A percentile compares a stretch with the other conserved stretches of the same genome.
These are phyloP conservation scores for Kwoniella shandongensis DNA, from an alignment of 768 basidiomycete species.

Conservation along the genomic window DNA sequence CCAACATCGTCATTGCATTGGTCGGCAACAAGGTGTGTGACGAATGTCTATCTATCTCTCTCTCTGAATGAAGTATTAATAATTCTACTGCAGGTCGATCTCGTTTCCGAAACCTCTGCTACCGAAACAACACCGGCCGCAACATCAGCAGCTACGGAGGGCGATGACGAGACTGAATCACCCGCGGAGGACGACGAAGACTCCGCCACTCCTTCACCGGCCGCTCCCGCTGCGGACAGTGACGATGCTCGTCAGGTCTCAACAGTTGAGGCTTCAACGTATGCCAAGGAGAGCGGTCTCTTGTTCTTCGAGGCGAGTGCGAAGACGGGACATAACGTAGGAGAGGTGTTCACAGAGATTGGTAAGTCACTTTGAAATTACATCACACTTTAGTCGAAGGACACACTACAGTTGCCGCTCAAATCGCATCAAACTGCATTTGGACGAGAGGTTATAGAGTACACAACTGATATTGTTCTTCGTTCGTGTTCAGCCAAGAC, in stretches of 20 bases:
- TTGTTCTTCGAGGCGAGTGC: constrained; percentile 98
- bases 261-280: constrained; percentile 91
- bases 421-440: no score
- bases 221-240: constrained; percentile 10
- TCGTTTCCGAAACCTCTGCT: constrained; percentile 40
- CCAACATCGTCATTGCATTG: constrained; percentile 97
- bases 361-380: constrained; percentile 66
- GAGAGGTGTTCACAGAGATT: constrained; percentile 97
- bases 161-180: constrained; percentile 58
- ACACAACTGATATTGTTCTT: no score
- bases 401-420: constrained; percentile 2
- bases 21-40: constrained; percentile 95
- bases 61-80: not conserved
- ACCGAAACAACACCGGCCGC: constrained; percentile 75
- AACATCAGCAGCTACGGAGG: constrained; percentile 52
- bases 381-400: no score
- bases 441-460: no score
- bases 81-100: constrained; percentile 47
- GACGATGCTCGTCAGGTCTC: constrained; percentile 72
- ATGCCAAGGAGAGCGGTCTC: constrained; percentile 89
- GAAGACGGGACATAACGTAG: constrained; percentile 72
- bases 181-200: constrained; percentile 29
- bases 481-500: constrained; percentile 66
- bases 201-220: constrained; percentile 10
- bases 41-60: constrained; percentile 40